A percentile compares a stretch with the other conserved stretches of the same genome.
Conservation (phyloP, 805 yeast species). For the Wickerhamiella nectarea region DNA sequence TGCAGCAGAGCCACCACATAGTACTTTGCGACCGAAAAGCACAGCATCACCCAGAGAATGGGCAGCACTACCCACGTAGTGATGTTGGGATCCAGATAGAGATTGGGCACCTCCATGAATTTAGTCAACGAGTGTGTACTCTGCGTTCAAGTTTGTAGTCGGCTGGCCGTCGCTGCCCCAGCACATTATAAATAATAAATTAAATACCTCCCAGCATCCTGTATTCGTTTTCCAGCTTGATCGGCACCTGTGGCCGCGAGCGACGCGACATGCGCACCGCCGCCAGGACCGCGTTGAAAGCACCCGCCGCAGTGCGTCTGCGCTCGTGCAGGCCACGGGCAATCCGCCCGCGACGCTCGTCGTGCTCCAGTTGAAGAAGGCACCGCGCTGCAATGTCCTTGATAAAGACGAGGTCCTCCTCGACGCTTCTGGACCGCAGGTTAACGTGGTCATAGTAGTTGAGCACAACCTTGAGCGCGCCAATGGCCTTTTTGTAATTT, state of each 20-base stretch:
- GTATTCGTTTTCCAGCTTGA: neutral
- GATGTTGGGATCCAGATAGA: conserved; percentile 64
- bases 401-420: conserved; percentile 4
- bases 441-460: neutral
- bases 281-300: neutral
- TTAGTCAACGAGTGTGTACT: neutral
- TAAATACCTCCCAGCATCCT: neutral
- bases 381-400: conserved; percentile 3
- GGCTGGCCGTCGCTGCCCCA: too few relatives aligned
- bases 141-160: too few relatives aligned
- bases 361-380: neutral
- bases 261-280: neutral
- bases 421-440: neutral
- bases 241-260: neutral
- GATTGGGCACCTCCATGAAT: conserved; percentile 25
- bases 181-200: neutral
- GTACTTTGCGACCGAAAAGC: conserved; percentile 68
- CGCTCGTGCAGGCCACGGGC: too few relatives aligned
- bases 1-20: conserved; percentile 28
- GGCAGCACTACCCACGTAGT: conserved; percentile 87
- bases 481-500: neutral
- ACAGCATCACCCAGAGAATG: conserved; percentile 75
- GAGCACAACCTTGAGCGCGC: neutral
- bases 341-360: too few relatives aligned
- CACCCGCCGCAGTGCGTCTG: conserved; percentile 1